phyloP scores from a whole-genome alignment of 441 rosid genomes.

The Arabidopsis lyrata region DNA sequence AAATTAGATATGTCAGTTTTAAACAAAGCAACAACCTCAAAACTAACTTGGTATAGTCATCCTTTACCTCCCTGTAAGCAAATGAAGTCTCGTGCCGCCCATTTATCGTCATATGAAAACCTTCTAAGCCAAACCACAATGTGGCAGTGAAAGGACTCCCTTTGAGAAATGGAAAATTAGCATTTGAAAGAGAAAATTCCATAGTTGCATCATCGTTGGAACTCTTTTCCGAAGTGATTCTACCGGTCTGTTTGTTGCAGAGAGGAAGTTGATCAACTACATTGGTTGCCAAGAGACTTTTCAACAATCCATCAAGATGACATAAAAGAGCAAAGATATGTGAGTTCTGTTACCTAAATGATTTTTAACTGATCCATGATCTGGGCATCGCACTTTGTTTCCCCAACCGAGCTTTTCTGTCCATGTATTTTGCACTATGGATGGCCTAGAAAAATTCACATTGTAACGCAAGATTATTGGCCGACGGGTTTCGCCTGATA shows the following conservation, averaged over 20 bases:
- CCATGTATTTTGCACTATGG: slow-evolving; percentile 83
- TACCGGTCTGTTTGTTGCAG: slow-evolving; percentile 72
- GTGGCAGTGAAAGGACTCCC: slow-evolving; percentile 82
- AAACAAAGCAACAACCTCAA: slow-evolving; percentile 24
- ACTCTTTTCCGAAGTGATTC: slow-evolving; percentile 58
- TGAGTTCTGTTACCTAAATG: slow-evolving; percentile 57
- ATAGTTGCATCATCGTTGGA: slow-evolving; percentile 40
- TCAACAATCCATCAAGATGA: slow-evolving; percentile 13
- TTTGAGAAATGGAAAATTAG: slow-evolving; percentile 77
- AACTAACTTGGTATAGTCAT: slow-evolving; percentile 29
- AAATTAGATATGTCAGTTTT: slow-evolving; percentile 17
- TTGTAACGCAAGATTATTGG: slow-evolving; percentile 66
- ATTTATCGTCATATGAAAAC: slow-evolving; percentile 90
- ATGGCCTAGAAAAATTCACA: slow-evolving; percentile 69
- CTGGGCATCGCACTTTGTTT: slow-evolving; percentile 67
- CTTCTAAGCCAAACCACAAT: slow-evolving; percentile 79
- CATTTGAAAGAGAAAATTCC: slow-evolving; percentile 55
- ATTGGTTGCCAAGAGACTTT: slow-evolving; percentile 35
- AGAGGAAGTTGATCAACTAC: slow-evolving; percentile 85
- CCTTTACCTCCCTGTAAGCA: slow-evolving; percentile 78
- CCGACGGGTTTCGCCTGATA: slow-evolving; percentile 52
- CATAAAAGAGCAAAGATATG: slow-evolving; percentile 9
- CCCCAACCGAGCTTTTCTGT: slow-evolving; percentile 78
- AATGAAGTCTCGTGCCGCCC: slow-evolving; percentile 91
- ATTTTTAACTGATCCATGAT: slow-evolving; percentile 53